A percentile compares a stretch with the other conserved stretches of the same genome.
These are phyloP conservation scores for Neurospora sp. DNA, from an alignment of 495 filamentous ascomycete species.

Conservation along the genomic window DNA sequence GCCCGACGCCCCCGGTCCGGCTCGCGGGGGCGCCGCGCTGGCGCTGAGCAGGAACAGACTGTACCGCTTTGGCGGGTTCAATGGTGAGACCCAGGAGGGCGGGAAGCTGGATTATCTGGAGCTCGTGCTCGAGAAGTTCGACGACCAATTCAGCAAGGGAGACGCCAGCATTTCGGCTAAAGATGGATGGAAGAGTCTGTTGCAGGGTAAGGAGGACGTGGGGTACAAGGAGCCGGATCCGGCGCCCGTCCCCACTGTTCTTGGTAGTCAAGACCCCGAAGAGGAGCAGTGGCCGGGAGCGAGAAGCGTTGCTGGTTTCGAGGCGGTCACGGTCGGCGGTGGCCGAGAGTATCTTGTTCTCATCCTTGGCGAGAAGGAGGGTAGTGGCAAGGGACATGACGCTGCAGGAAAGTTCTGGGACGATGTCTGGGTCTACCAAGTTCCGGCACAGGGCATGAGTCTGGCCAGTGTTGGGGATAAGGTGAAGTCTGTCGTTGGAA, in stretches of 20 bases:
- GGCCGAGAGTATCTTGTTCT: slow-evolving; percentile 53
- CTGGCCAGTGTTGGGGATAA: slow-evolving; percentile 44
- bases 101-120: slow-evolving; percentile 55
- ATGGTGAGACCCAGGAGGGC: slow-evolving; percentile 54
- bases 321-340: slow-evolving; percentile 38
- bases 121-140: slow-evolving; percentile 32
- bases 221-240: slow-evolving; percentile 17
- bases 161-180: slow-evolving; percentile 24
- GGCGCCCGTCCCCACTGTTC: slow-evolving; percentile 14
- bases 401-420: slow-evolving; percentile 57
- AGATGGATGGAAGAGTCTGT: slow-evolving; percentile 30
- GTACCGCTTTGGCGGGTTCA: slow-evolving; percentile 67
- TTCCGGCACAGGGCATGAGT: slow-evolving; percentile 40
- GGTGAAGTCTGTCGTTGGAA: slow-evolving; percentile 42
- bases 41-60: slow-evolving; percentile 45
- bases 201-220: slow-evolving; percentile 15
- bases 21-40: slow-evolving; percentile 53
- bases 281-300: slow-evolving; percentile 30
- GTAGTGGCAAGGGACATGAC: slow-evolving; percentile 51
- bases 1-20: too few species aligned
- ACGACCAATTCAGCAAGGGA: slow-evolving; percentile 35
- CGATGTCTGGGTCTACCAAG: slow-evolving; percentile 68
- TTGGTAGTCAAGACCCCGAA: neutral
- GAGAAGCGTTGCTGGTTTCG: slow-evolving; percentile 35
- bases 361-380: slow-evolving; percentile 57